Evolutionary conservation across 495 filamentous ascomycete genomes (phyloP).

Genomic region (Aspergillus cavernicola): DNA sequence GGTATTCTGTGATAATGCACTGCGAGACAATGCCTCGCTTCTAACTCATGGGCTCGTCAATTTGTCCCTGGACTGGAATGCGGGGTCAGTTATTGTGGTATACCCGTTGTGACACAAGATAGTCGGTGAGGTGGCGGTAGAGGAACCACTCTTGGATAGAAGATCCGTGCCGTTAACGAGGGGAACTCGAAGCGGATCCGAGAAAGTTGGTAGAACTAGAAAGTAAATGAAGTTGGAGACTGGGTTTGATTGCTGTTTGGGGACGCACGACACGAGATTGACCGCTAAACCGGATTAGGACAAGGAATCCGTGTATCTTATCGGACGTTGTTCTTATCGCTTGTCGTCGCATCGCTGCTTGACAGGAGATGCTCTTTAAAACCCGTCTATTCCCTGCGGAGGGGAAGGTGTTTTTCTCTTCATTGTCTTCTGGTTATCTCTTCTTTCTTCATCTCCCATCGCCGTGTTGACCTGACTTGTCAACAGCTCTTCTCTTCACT

Average conservation of each 20-base stretch:
- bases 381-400: neutral
- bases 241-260: constrained; percentile 7
- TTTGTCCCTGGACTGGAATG: too few species aligned
- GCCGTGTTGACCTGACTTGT: neutral
- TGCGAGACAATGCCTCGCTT: too few species aligned
- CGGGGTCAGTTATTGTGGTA: too few species aligned
- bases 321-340: neutral
- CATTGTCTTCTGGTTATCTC: neutral
- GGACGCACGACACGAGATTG: neutral
- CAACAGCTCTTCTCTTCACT: neutral
- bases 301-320: constrained; percentile 16
- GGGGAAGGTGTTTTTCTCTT: neutral
- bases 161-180: neutral
- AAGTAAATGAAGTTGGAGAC: neutral
- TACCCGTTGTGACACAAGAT: neutral
- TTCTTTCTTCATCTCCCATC: neutral
- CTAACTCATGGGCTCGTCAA: too few species aligned
- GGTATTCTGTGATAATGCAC: too few species aligned
- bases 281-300: constrained; percentile 7
- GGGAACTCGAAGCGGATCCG: neutral
- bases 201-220: neutral
- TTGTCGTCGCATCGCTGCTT: neutral
- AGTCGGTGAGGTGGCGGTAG: neutral
- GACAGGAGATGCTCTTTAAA: neutral
- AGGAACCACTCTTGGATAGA: neutral